Evolutionary conservation across 371 early-diverging fungal species (phyloP), one percentile per base, ranked within the genome.

Genomic region (Sanchytrium tribonematis): DNA sequence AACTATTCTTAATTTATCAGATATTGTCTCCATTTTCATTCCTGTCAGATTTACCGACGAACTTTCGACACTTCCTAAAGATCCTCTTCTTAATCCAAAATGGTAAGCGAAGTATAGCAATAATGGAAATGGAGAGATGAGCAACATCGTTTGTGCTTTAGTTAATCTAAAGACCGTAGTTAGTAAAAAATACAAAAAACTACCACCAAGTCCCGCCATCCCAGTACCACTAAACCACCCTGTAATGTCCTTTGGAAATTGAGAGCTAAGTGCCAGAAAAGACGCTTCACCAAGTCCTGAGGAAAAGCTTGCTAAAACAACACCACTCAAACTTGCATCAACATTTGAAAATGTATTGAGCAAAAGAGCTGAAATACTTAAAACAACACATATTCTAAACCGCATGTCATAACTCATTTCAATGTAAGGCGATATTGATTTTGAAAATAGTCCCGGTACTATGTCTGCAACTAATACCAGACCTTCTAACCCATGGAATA

Each of bases 221-320:
- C 80, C 80, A 31, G 80, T 80, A 28, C 80, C 80, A 17, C 75
- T 74, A 29, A 75, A 72, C 80, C 80, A 79, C 12, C 74, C 74
- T 0, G 75, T 71, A 22, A 80, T 72, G 69, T 75, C 77, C 31
- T 71, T 71, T 0, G 76, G 69, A 71, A 77, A 79, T 30, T 75
- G 77, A 1, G 78, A 75, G 31, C 77, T 80, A 48, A 80, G 72
- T 73, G 77, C 75, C 31, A 80, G 70, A 48, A 79, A 80, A 12
- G 75, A 77, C 66, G 77, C 29, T 31, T 80, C 80, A 29, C 80
- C 80, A 16, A 80, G 69, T 28, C 80, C 80, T 17, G 76, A 75
- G 66, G 78, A 73, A n/a, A 76, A 66, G 1, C 77, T 77, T 30
- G 80, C 80, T 68, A 79, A 72, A 70, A 78, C 74, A 1, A 80